These are phyloP conservation scores for Fragaria nilgerrensis DNA, from an alignment of 306 rosid species.

Conservation along the genomic window DNA sequence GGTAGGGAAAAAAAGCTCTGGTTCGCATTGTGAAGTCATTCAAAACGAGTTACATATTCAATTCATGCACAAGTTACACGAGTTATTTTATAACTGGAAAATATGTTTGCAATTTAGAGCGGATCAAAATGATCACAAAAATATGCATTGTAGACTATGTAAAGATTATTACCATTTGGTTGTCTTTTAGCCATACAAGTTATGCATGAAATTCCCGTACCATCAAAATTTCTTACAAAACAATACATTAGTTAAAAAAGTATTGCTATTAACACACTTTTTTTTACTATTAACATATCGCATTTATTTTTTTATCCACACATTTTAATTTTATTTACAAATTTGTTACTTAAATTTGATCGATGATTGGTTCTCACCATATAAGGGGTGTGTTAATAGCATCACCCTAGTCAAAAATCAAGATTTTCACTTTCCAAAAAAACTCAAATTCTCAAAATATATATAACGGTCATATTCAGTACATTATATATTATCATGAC, in stretches of 20 bases:
- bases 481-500: constrained; percentile 7
- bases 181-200: background rate
- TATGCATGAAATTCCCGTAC: background rate
- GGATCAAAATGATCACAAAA: background rate
- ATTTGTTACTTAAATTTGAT: too few relatives aligned
- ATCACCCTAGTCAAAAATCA: background rate
- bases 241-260: background rate
- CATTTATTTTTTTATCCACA: too few relatives aligned
- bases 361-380: too few relatives aligned
- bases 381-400: too few relatives aligned
- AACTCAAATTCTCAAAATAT: constrained; percentile 4
- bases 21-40: background rate
- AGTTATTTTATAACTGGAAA: background rate
- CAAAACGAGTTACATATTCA: background rate
- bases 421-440: background rate
- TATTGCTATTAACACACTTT: too few relatives aligned
- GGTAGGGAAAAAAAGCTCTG: background rate
- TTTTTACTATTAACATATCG: too few relatives aligned
- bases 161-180: background rate
- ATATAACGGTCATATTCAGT: background rate
- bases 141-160: too few relatives aligned
- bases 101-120: background rate
- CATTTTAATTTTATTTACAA: too few relatives aligned
- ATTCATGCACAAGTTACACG: background rate
- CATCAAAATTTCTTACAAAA: background rate